These are phyloP conservation scores for Plantago ovata DNA, from an alignment of 257 asterid species.

Conservation along the genomic window DNA sequence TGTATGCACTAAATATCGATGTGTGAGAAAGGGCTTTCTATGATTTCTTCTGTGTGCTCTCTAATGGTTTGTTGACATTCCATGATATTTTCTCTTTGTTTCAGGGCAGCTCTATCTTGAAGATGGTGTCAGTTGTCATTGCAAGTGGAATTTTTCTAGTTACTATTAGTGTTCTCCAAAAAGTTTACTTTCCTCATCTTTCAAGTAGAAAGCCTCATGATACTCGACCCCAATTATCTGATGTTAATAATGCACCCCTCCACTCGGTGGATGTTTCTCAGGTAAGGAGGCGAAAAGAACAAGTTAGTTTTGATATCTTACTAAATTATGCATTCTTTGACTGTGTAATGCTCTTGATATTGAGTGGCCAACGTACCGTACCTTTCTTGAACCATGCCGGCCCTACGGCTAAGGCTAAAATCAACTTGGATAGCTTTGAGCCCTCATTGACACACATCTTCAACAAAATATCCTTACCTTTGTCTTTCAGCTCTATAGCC, in stretches of 20 bases:
- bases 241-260: conserved; percentile 27
- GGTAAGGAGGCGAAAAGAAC: conserved; percentile 42
- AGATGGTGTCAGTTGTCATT: conserved; percentile 41
- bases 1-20: background rate
- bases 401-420: too few relatives aligned
- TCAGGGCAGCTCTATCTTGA: conserved; percentile 61
- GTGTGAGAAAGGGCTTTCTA: background rate
- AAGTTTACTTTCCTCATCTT: conserved; percentile 40
- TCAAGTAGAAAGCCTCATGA: conserved; percentile 36
- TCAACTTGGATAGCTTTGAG: too few relatives aligned
- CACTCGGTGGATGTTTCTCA: conserved; percentile 38
- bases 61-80: conserved; percentile 16
- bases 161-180: conserved; percentile 46
- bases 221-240: conserved; percentile 32
- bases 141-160: conserved; percentile 66
- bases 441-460: too few relatives aligned
- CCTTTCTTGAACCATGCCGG: too few relatives aligned
- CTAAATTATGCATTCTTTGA: too few relatives aligned
- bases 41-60: background rate
- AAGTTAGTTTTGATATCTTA: background rate
- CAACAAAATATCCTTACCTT: too few relatives aligned
- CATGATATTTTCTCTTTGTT: conserved; percentile 22
- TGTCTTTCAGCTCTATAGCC: too few relatives aligned
- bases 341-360: too few relatives aligned
- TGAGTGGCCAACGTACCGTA: too few relatives aligned